A percentile compares a stretch with the other conserved stretches of the same genome.
Evolutionary conservation across 768 basidiomycete species (phyloP).

Genomic region (Mycena epipterygia): DNA sequence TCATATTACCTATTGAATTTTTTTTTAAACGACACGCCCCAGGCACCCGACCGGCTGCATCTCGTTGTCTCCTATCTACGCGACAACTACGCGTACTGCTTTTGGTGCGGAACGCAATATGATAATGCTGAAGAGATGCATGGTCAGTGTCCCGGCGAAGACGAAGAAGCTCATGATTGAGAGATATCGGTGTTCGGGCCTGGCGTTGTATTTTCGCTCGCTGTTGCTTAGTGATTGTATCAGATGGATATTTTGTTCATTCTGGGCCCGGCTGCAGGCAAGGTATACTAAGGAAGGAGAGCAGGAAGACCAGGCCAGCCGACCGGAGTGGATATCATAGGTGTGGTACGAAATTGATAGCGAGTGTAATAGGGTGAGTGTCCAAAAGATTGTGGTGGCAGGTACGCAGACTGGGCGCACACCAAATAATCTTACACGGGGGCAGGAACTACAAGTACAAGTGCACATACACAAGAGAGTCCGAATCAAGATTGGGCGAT

Average conservation of each 20-base stretch:
- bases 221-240: slow-evolving; percentile 28
- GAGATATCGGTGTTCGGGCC: slow-evolving; percentile 30
- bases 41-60: slow-evolving; percentile 81
- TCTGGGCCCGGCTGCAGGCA: slow-evolving; percentile 20
- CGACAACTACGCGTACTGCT: slow-evolving; percentile 80
- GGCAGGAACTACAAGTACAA: slow-evolving; percentile 26
- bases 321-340: slow-evolving; percentile 31
- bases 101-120: slow-evolving; percentile 91
- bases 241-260: slow-evolving; percentile 25
- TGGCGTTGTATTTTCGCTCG: background rate
- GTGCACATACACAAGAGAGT: slow-evolving; percentile 2
- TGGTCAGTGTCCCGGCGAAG: slow-evolving; percentile 77
- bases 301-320: slow-evolving; percentile 24
- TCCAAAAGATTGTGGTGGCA: slow-evolving; percentile 27
- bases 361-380: slow-evolving; percentile 23
- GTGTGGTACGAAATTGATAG: slow-evolving; percentile 27
- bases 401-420: slow-evolving; percentile 13
- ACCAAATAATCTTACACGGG: slow-evolving; percentile 10
- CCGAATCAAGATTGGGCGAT: slow-evolving; percentile 44
- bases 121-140: slow-evolving; percentile 70
- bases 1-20: slow-evolving; percentile 26
- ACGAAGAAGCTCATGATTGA: slow-evolving; percentile 88
- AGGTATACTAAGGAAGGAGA: slow-evolving; percentile 33
- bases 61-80: slow-evolving; percentile 83
- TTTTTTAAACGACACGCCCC: slow-evolving; percentile 26